Evolutionary conservation across 1,139 yeast genomes (phyloP).

Genomic region (Saccharomycopsis crataegensis): DNA sequence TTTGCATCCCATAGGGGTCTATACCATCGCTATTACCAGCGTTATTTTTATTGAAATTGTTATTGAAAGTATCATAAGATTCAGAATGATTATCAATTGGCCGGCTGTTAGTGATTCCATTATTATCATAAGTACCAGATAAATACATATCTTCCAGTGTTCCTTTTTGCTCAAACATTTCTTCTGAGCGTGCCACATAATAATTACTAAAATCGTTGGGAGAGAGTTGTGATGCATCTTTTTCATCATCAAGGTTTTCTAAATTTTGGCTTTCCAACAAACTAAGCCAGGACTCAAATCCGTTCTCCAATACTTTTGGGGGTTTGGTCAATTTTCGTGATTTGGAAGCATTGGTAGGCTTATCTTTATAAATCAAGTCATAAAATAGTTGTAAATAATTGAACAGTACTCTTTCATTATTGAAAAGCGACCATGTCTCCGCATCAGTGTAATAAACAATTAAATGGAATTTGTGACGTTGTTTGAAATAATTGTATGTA

Average conservation of each 20-base stretch:
- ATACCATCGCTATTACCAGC: not conserved
- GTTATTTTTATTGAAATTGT: not conserved
- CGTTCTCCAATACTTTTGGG: conserved; percentile 23
- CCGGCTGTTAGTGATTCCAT: not conserved
- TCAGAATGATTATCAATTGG: not conserved
- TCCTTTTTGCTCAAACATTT: not conserved
- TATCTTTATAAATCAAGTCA: conserved; percentile 27
- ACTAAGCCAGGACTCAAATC: conserved; percentile 26
- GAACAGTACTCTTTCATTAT: conserved; percentile 4
- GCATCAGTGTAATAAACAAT: conserved; percentile 46
- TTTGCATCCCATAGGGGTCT: not conserved
- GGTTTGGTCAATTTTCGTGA: conserved; percentile 15
- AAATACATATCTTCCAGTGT: too few relatives aligned
- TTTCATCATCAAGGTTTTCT: not conserved
- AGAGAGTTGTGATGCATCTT: not conserved
- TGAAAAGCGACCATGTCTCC: conserved; percentile 24
- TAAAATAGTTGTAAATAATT: conserved; percentile 27
- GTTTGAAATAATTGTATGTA: conserved; percentile 34
- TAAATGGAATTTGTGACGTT: conserved; percentile 42
- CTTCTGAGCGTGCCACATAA: conserved; percentile 6
- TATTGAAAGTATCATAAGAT: not conserved
- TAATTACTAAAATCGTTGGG: conserved; percentile 5
- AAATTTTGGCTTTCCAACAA: conserved; percentile 17
- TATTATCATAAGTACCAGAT: not conserved
- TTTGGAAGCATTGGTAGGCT: conserved; percentile 3